Base-by-base conservation (phyloP, 257 asterid species). In the Solanum ossicruentum region DNA sequence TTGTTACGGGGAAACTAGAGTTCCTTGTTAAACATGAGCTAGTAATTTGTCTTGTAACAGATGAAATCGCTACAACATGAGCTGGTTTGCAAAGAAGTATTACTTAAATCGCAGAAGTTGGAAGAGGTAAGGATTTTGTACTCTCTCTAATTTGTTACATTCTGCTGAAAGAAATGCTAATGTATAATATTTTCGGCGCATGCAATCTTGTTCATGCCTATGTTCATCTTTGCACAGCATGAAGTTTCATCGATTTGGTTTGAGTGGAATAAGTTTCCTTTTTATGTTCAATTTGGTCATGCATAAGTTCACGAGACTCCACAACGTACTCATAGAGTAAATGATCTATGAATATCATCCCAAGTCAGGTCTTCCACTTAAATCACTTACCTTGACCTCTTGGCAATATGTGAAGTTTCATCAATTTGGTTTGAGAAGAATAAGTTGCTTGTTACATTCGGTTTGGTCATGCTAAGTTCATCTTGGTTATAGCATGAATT, bases 61-160 rank as follows among this genome's bases (percentile, higher is more conserved):
- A 63, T 93, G 85, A 94, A 90, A 85, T 88, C 92, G 43, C 89
- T 94, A 66, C 96, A 92, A 20, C 99, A 96, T 65, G 99, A 93
- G 89, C 86, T 92, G 84, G 89, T 83, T 20, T 94, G 98, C 87
- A 93, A 92, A 91, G 97, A 92, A 51, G 93, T 92, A 12, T 87
- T 94, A 72, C 93, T 92, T n/a, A 94, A 93, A 86, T 82, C 95
- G 23, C 92, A 89, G 91, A 86, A 36, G 56, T 56, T 83, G n/a
- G 92, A 88, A 67, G 80, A 83, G 81, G 85, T 83, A 66, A 10
- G 61, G 65, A 11, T 15, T 45, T 47, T 23, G 54, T 56, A 12
- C 28, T 17, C 57, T 16, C 47, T 49, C 52, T 20, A 20, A 17
- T 65, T 11, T 28, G 80, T 49, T 16, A 49, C 4, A 15, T 3